Evolutionary conservation across 1,284 basidiomycete species (phyloP).

Genomic region (Malassezia obtusa): DNA sequence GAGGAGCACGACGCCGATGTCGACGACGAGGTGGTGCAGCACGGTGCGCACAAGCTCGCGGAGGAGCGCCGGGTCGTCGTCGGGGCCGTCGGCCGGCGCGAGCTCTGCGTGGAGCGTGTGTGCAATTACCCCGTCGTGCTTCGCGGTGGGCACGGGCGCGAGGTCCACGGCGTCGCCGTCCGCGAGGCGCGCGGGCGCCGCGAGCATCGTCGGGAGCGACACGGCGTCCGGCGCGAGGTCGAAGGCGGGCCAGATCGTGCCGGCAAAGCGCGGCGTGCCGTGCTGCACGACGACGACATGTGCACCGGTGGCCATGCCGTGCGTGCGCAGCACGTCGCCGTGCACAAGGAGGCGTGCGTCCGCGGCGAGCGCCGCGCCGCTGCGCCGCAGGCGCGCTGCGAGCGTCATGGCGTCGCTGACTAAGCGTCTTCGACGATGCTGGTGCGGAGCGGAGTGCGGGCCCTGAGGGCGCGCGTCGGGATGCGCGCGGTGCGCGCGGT

Average conservation of each 20-base stretch:
- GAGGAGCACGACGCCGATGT: slow-evolving; percentile 20
- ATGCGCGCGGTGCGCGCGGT: background rate
- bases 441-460: background rate
- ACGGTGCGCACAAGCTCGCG: slow-evolving; percentile 18
- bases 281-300: slow-evolving; percentile 54
- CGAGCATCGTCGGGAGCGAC: background rate
- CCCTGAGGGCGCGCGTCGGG: background rate
- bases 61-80: slow-evolving; percentile 6
- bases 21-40: slow-evolving; percentile 17
- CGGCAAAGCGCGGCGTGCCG: slow-evolving; percentile 21
- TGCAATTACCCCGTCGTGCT: background rate
- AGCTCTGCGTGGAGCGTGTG: background rate
- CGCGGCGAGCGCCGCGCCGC: background rate
- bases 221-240: slow-evolving; percentile 21
- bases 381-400: background rate
- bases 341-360: slow-evolving; percentile 58
- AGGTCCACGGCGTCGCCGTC: background rate
- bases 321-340: slow-evolving; percentile 57
- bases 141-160: background rate
- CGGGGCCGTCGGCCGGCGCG: background rate
- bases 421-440: background rate
- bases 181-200: background rate
- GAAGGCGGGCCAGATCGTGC: slow-evolving; percentile 40
- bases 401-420: background rate
- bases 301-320: slow-evolving; percentile 63